Conservation (phyloP, 768 basidiomycete species). For the Galerina marginata region DNA sequence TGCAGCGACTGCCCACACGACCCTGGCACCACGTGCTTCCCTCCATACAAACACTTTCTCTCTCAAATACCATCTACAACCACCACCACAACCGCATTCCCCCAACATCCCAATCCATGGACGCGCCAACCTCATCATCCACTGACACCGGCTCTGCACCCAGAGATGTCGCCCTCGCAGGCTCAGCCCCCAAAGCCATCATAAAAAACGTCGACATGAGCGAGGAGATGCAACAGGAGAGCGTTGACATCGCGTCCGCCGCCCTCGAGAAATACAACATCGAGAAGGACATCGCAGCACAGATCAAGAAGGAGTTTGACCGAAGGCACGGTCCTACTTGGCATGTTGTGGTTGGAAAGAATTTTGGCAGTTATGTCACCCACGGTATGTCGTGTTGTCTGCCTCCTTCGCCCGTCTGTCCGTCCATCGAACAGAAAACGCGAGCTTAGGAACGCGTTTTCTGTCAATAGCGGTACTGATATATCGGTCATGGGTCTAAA, state of each 20-base stretch:
- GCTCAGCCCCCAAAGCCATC: constrained; percentile 75
- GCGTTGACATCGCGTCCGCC: constrained; percentile 83
- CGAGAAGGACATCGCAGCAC: constrained; percentile 98
- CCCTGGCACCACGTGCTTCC: constrained; percentile 27
- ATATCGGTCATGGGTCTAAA: constrained; percentile 18
- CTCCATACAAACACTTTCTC: constrained; percentile 18
- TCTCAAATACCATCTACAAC: constrained; percentile 22
- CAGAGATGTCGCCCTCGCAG: constrained; percentile 39
- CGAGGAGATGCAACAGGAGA: constrained; percentile 96
- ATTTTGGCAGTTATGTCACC: constrained; percentile 98
- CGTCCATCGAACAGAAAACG: constrained; percentile 13
- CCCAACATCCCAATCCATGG: constrained; percentile 47
- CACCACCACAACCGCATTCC: constrained; percentile 12
- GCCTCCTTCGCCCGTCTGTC: background rate
- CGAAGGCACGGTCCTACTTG: constrained; percentile 90
- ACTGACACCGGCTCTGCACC: constrained; percentile 54
- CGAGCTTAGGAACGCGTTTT: constrained; percentile 30
- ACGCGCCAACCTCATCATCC: constrained; percentile 63
- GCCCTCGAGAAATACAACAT: constrained; percentile 91
- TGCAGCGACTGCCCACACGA: constrained; percentile 23
- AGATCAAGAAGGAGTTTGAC: constrained; percentile 99
- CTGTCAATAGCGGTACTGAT: constrained; percentile 10
- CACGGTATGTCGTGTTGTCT: constrained; percentile 68
- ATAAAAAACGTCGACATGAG: constrained; percentile 98
- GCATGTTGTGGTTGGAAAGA: constrained; percentile 99